Evolutionary conservation across 2,329 filamentous ascomycete species (phyloP).

Genomic region (Elsinoe perseae): DNA sequence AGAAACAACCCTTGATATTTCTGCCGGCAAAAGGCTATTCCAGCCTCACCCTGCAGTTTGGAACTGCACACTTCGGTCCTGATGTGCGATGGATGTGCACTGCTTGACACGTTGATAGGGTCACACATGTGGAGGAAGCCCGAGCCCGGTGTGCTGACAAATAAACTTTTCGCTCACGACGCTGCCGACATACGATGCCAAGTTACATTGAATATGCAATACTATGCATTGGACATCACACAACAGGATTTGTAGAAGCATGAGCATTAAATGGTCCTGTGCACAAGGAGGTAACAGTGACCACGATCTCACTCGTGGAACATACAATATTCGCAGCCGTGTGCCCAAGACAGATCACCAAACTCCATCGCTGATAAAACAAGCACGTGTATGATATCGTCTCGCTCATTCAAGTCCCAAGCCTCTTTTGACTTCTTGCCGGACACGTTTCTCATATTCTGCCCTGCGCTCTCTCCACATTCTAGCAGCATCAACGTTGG

Average conservation of each 20-base stretch:
- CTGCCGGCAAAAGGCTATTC: not conserved
- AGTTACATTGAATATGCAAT: not conserved
- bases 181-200: not conserved
- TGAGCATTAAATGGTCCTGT: too few relatives aligned
- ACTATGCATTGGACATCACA: too few relatives aligned
- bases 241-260: not conserved
- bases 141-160: not conserved
- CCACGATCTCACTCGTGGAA: too few relatives aligned
- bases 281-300: too few relatives aligned
- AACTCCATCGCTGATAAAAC: conserved; percentile 6
- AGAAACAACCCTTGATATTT: not conserved
- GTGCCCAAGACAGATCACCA: not conserved
- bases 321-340: not conserved
- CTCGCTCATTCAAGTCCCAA: conserved; percentile 45
- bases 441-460: conserved; percentile 81
- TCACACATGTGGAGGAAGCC: not conserved
- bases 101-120: not conserved
- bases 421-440: conserved; percentile 70
- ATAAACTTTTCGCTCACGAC: not conserved
- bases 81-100: not conserved
- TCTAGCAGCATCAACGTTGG: conserved; percentile 91
- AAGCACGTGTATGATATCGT: not conserved
- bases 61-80: not conserved
- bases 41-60: not conserved
- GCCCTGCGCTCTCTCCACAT: conserved; percentile 82